Base-by-base conservation (phyloP, 371 early-diverging fungal species). In the Zychaea mexicana region DNA sequence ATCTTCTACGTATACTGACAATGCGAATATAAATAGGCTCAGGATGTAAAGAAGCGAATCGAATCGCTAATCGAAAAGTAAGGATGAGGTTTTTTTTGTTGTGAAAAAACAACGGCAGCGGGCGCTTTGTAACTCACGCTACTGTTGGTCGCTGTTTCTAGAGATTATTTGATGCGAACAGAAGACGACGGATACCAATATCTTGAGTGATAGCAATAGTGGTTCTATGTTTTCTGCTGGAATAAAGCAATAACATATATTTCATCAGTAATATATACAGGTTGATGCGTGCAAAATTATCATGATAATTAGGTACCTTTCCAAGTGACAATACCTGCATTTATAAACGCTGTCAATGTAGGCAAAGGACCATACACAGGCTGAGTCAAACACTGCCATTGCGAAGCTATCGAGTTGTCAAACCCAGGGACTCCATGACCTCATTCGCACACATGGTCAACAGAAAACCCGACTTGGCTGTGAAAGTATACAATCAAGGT, bases 21-120 rank as follows among this genome's bases (percentile, higher is more conserved):
- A 36, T 36, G 8, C 3, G 3, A 46, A 17, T 46, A 21, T 7
- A 46, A 15, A 60, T 52, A 93, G 88, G 76, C 92, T 0, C 64
- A 83, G 31, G 92, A 93, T 53, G 66, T 95, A 38, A 98, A 98
- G 76, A 90, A 90, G 71, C 86, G 96, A 13, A 90, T 98, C 55
- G 97, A 97, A 73, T 75, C 83, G 8, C 72, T 98, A 57, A 93
- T 98, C 65, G 97, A 97, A 46, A 81, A 77, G 81, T 81, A 76
- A 62, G 66, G n/a, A n/a, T n/a, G n/a, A n/a, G n/a, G n/a, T n/a
- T n/a, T n/a, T n/a, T n/a, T n/a, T n/a, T 47, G 28, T n/a, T n/a
- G n/a, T n/a, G n/a, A n/a, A n/a, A n/a, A n/a, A n/a, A n/a, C n/a
- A n/a, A n/a, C n/a, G n/a, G n/a, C n/a, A n/a, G n/a, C n/a, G n/a